Conservation (phyloP, 352 stramenopile species). For the Globisporangium echinulatum region DNA sequence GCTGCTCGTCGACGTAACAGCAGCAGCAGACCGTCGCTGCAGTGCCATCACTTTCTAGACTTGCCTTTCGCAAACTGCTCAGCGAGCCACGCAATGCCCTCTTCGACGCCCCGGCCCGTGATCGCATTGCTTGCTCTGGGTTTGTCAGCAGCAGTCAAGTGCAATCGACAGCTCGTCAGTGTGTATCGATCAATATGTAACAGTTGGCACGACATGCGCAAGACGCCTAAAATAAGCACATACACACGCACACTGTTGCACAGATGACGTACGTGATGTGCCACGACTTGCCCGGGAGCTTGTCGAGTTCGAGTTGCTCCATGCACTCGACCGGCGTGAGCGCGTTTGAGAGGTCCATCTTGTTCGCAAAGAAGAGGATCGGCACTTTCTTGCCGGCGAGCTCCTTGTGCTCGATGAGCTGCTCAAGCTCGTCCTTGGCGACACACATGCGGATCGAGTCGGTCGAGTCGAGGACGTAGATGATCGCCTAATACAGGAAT, state of each 20-base stretch:
- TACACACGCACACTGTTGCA: background rate
- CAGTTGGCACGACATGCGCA: no score
- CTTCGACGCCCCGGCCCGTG: slow-evolving; percentile 67
- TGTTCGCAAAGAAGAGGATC: slow-evolving; percentile 86
- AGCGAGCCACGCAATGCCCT: slow-evolving; percentile 79
- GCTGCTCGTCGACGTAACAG: no score
- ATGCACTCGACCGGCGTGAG: slow-evolving; percentile 79
- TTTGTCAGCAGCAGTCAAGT: background rate
- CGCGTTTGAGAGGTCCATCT: slow-evolving; percentile 74
- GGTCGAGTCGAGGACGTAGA: slow-evolving; percentile 87
- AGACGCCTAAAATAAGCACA: background rate
- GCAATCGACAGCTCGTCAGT: no score
- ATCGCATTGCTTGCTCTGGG: slow-evolving; percentile 78
- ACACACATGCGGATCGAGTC: slow-evolving; percentile 84
- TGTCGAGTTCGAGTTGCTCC: slow-evolving; percentile 71
- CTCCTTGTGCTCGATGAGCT: slow-evolving; percentile 79
- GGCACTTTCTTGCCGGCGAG: slow-evolving; percentile 64
- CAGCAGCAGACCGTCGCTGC: no score
- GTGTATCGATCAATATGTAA: no score
- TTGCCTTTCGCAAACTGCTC: slow-evolving; percentile 66
- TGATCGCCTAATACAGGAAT: slow-evolving; percentile 50
- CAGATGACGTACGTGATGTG: slow-evolving; percentile 63
- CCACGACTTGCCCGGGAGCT: slow-evolving; percentile 74
- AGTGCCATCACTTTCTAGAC: slow-evolving; percentile 32
- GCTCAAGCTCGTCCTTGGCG: slow-evolving; percentile 83